Evolutionary conservation across 805 yeast species (phyloP), one percentile per base, ranked within the genome.

Genomic region (Wickerhamomyces strasburgensis): DNA sequence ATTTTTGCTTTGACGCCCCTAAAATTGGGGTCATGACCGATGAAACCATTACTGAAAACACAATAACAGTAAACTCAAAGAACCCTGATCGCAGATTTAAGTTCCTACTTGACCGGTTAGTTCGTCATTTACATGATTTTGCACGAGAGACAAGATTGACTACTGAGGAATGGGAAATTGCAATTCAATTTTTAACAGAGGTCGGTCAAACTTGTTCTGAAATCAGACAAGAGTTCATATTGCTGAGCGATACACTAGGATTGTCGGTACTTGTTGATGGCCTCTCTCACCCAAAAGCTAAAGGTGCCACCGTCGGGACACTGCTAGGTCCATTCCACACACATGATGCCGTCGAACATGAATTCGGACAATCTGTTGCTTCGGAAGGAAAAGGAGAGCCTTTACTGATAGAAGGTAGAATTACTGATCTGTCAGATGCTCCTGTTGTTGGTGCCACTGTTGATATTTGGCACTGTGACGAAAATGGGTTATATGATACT

Each of bases 381-480:
- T 49, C 58, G 24, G 62, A 60, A 5, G 66, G 57, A 29, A 60
- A 60, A 29, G 66, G 66, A n/a, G 54, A 51, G 27, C 46, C 46
- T 30, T 44, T 54, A 29, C 50, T 47, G 27, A 48, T 61, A 9
- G 37, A 34, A 31, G 63, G 64, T 31, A 44, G 40, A 19, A 44
- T 61, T 13, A 47, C 51, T 13, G 59, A 56, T 29, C 43, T 48
- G 11, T 21, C 40, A n/a, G 66, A 64, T 24, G 42, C 41, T 10
- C 62, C 65, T 4, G 41, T 61, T 19, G 43, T 34, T n/a, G 54
- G 54, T 19, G 64, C 55, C 15, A 38, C 44, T 33, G 51, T 61
- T 34, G 66, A 61, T 37, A 53, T 59, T 32, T 61, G 66, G 66
- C 63, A 61, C 29, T 60, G 65, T 43, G 66, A 60, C 33, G 56